A percentile compares a stretch with the other conserved stretches of the same genome.
Evolutionary conservation across 2,329 filamentous ascomycete species (phyloP).

Genomic region (Colletotrichum scovillei): DNA sequence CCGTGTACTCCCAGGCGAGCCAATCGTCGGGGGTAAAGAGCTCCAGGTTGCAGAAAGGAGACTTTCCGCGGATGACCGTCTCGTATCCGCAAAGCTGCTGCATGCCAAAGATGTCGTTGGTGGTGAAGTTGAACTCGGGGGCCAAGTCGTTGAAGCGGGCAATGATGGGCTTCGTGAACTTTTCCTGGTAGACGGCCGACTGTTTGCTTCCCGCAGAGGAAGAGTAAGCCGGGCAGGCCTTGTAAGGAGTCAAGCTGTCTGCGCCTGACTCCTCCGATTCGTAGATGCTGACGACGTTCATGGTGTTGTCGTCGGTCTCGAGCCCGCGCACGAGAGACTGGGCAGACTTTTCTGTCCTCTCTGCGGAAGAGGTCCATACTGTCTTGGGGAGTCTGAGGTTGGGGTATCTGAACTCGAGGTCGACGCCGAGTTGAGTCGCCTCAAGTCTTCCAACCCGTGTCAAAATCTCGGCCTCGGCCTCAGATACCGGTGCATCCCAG

Average conservation of each 20-base stretch:
- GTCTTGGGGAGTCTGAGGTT: slow-evolving; percentile 62
- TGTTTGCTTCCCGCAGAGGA: slow-evolving; percentile 67
- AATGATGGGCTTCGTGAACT: slow-evolving; percentile 71
- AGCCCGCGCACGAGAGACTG: slow-evolving; percentile 68
- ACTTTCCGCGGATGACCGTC: slow-evolving; percentile 70
- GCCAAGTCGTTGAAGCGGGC: slow-evolving; percentile 64
- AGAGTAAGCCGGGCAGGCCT: slow-evolving; percentile 72
- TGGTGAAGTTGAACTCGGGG: slow-evolving; percentile 71
- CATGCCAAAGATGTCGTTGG: slow-evolving; percentile 72
- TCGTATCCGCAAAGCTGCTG: slow-evolving; percentile 76
- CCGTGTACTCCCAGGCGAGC: slow-evolving; percentile 75
- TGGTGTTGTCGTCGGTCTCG: slow-evolving; percentile 62
- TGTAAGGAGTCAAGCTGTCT: slow-evolving; percentile 72
- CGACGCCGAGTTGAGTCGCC: slow-evolving; percentile 68
- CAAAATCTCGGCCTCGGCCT: slow-evolving; percentile 67
- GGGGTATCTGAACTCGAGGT: slow-evolving; percentile 69
- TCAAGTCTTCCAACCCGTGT: slow-evolving; percentile 72
- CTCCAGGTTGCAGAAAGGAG: slow-evolving; percentile 69
- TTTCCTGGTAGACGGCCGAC: slow-evolving; percentile 59
- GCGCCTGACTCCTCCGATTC: slow-evolving; percentile 69
- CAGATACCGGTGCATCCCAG: slow-evolving; percentile 69
- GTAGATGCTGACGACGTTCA: slow-evolving; percentile 65
- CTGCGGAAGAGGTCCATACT: slow-evolving; percentile 72
- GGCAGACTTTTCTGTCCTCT: slow-evolving; percentile 69
- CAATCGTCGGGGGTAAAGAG: slow-evolving; percentile 72